Conservation (phyloP, 306 rosid genomes). For the cucumber (Cucumis sativus) region Cucumber_9930_V3 NC_026656.2:24097501-24098000, state of each 20-base stretch:
- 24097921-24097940: conserved; percentile 57
- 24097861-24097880: conserved; percentile 75
- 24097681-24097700: conserved; percentile 37
- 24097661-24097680: conserved; percentile 81
- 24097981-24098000: conserved; percentile 69
- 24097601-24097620: conserved; percentile 79
- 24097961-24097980: conserved; percentile 90
- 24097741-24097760: conserved; percentile 45
- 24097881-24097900: conserved; percentile 86
- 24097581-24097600: conserved; percentile 73
- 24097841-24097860: conserved; percentile 80
- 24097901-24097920: conserved; percentile 73
- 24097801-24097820: conserved; percentile 28
- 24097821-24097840: conserved; percentile 27
- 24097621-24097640: conserved; percentile 93
- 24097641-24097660: conserved; percentile 71
- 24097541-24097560: conserved; percentile 13
- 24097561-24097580: conserved; percentile 83
- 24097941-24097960: conserved; percentile 83
- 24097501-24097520: neutral
- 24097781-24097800: conserved; percentile 26
- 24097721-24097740: conserved; percentile 21
- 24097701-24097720: conserved; percentile 21
- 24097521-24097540: neutral
- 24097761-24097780: conserved; percentile 54